Percentiles rank a stretch among this genome's conserved stretches.
These are phyloP conservation scores for Termitomyces sp. DNA, from an alignment of 768 basidiomycete genomes.

Conservation along the genomic window DNA sequence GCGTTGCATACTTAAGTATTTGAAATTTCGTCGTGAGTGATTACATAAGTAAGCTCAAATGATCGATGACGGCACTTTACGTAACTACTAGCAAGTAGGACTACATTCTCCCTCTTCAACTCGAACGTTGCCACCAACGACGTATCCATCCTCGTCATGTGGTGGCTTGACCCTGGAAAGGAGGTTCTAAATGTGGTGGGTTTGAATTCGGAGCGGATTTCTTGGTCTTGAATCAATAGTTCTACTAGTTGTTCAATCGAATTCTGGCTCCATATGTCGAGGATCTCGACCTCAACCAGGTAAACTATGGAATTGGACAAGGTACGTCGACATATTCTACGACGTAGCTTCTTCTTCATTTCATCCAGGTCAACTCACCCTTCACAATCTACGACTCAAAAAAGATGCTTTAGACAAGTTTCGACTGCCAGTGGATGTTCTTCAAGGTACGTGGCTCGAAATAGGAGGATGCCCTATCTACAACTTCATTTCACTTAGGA, in stretches of 20 bases:
- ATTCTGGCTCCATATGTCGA: slow-evolving; percentile 95
- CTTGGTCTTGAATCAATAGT: not conserved
- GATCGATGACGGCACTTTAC: slow-evolving; percentile 9
- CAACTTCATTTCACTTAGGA: slow-evolving; percentile 42
- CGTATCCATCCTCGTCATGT: slow-evolving; percentile 47
- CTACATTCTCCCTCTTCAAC: not conserved
- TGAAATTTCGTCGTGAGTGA: too few relatives aligned
- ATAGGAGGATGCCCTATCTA: not conserved
- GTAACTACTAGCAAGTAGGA: not conserved
- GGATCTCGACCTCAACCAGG: slow-evolving; percentile 92
- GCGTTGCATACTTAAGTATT: too few relatives aligned
- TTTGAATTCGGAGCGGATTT: slow-evolving; percentile 15
- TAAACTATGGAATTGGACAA: slow-evolving; percentile 90
- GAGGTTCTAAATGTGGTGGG: slow-evolving; percentile 79
- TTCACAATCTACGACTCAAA: slow-evolving; percentile 84
- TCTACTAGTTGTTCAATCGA: slow-evolving; percentile 70
- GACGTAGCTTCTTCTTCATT: slow-evolving; percentile 3
- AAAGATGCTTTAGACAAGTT: slow-evolving; percentile 95
- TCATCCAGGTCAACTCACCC: slow-evolving; percentile 64
- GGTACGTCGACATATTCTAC: slow-evolving; percentile 39
- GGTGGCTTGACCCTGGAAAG: slow-evolving; percentile 88
- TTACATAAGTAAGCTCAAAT: not conserved
- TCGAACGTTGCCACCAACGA: slow-evolving; percentile 1
- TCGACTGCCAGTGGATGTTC: slow-evolving; percentile 90
- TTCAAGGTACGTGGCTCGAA: slow-evolving; percentile 63